phyloP scores from a whole-genome alignment of 2,329 filamentous ascomycete species.

The Tolypocladium capitatum region DNA sequence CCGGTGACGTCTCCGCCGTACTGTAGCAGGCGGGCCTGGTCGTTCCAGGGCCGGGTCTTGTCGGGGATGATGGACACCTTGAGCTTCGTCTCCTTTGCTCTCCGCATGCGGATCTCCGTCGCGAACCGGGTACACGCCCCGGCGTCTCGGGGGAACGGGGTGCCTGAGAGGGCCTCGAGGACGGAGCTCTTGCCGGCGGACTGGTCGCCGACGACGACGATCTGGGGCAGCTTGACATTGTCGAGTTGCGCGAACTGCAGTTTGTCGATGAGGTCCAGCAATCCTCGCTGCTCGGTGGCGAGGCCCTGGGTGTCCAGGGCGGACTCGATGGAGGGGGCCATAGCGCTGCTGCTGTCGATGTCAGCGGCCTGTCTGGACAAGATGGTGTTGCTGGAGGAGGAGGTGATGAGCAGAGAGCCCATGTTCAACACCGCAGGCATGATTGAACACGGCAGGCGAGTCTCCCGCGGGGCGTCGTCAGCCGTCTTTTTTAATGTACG shows the following conservation, averaged over 20 bases:
- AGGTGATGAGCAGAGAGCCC: constrained; percentile 5
- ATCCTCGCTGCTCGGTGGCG: constrained; percentile 38
- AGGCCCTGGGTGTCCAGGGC: constrained; percentile 36
- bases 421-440: background rate
- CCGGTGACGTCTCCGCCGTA: constrained; percentile 33
- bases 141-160: constrained; percentile 45
- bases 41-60: constrained; percentile 29
- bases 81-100: constrained; percentile 29
- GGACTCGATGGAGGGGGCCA: constrained; percentile 30
- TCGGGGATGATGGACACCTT: constrained; percentile 43
- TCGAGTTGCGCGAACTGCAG: constrained; percentile 40
- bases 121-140: constrained; percentile 49
- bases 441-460: background rate
- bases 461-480: background rate
- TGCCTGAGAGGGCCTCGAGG: constrained; percentile 49
- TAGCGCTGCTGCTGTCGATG: constrained; percentile 12
- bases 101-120: constrained; percentile 43
- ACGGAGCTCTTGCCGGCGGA: constrained; percentile 52
- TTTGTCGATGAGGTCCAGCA: constrained; percentile 44
- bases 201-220: constrained; percentile 52
- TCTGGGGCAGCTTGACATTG: constrained; percentile 42
- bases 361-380: constrained; percentile 3
- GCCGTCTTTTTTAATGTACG: background rate
- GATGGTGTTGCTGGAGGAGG: background rate
- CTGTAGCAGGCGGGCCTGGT: constrained; percentile 32